These are phyloP conservation scores for Metschnikowia sp. DNA, from an alignment of 805 yeast species.

Conservation along the genomic window DNA sequence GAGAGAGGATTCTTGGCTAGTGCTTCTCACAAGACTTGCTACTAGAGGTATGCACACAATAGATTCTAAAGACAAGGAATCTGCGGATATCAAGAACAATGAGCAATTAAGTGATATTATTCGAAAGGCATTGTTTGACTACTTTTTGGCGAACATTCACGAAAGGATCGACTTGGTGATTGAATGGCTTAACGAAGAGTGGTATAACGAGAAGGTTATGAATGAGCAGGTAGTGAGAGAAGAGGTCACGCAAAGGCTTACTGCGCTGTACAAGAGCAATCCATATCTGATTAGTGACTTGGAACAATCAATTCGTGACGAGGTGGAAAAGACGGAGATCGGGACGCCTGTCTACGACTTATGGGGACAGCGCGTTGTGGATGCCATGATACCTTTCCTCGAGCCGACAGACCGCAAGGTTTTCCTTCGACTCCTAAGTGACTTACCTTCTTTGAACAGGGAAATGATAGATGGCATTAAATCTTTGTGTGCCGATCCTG, in stretches of 20 bases:
- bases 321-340: constrained; percentile 15
- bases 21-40: constrained; percentile 69
- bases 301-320: constrained; percentile 19
- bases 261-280: constrained; percentile 15
- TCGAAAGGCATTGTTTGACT: constrained; percentile 67
- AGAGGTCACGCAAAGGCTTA: constrained; percentile 14
- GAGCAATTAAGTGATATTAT: constrained; percentile 55
- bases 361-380: constrained; percentile 72
- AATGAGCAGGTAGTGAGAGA: constrained; percentile 29
- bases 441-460: constrained; percentile 71
- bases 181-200: constrained; percentile 95
- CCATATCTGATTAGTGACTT: constrained; percentile 12
- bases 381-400: constrained; percentile 76
- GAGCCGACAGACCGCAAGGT: constrained; percentile 78
- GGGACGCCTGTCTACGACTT: constrained; percentile 53
- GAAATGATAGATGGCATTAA: constrained; percentile 61
- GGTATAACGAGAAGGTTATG: constrained; percentile 61
- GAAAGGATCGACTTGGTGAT: constrained; percentile 69
- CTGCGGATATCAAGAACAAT: constrained; percentile 24
- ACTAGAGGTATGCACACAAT: constrained; percentile 66
- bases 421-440: constrained; percentile 81
- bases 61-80: constrained; percentile 17
- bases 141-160: constrained; percentile 70
- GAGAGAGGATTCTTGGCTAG: constrained; percentile 71
- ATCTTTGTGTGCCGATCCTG: constrained; percentile 82